Base-by-base conservation (phyloP, 208 protist species). In the Crithidia expoeki region DNA sequence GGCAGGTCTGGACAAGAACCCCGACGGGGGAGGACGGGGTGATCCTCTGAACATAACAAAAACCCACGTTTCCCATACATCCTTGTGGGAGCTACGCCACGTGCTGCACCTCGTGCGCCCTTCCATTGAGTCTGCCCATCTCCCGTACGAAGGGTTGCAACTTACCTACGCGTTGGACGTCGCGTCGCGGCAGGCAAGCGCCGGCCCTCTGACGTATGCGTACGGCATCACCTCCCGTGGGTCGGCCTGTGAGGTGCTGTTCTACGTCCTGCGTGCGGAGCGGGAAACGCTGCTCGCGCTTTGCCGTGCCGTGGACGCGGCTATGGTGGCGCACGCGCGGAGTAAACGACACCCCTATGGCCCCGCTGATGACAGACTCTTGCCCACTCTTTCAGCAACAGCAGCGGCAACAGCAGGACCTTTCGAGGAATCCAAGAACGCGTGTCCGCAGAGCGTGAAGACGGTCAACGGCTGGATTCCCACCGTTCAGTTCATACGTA, bases 161-260 rank as follows among this genome's bases (percentile, higher is more conserved):
- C 66, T 92, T 25, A 77, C 85, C 55, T 96, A 96, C 66, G 76
- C 81, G 4, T 52, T 96, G 25, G 81, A 96, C 51, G 67, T 61
- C 0, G 64, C 84, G 57, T 91, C 84, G 36, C 70, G 36, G 33
- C 79, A 85, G 60, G 33, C 47, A 38, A 63, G 69, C 33, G 81
- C 72, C 12, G 88, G 86, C n/a, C 80, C 88, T 14, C 57, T 90
- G 7, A 89, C 84, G 5, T 87, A 89, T 75, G 79, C 80, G 30
- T 96, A 88, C 76, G 85, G 86, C 1, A 68, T 85, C 30, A 62
- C 78, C 25, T 84, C 88, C 10, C 76, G 85, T 28, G 52, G 74
- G 10, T 19, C 62, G 16, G 32, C 94, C 5, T 82, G 72, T 66
- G 80, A 91, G 57, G 52, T 82, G 34, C 56, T 93, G 23, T 84